phyloP scores from a whole-genome alignment of 2,329 filamentous ascomycete genomes.

The Stenocarpella maydis region DNA sequence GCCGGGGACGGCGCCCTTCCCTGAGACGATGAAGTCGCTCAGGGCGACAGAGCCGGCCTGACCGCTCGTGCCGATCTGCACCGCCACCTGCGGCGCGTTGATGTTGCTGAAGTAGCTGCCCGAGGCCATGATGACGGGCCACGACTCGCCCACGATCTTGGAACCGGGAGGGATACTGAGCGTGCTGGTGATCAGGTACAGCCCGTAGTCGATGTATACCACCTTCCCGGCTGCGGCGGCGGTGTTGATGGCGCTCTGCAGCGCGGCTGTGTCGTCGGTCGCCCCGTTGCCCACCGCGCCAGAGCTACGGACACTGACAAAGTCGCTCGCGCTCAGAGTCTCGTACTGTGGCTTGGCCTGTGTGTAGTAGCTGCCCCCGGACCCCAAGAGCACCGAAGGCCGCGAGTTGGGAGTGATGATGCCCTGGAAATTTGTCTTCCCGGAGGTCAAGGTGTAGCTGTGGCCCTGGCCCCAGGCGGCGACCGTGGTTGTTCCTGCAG shows the following conservation, averaged over 20 bases:
- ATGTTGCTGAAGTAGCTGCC: slow-evolving; percentile 66
- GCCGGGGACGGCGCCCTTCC: slow-evolving; percentile 70
- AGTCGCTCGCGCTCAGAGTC: slow-evolving; percentile 60
- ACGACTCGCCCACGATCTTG: slow-evolving; percentile 66
- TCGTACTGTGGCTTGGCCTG: slow-evolving; percentile 79
- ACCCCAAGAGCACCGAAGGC: slow-evolving; percentile 61
- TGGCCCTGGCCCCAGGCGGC: slow-evolving; percentile 74
- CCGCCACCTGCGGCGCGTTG: slow-evolving; percentile 67
- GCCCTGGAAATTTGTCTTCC: slow-evolving; percentile 56
- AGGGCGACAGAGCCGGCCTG: slow-evolving; percentile 72
- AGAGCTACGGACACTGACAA: slow-evolving; percentile 57
- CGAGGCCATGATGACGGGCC: slow-evolving; percentile 59
- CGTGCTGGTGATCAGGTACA: slow-evolving; percentile 60
- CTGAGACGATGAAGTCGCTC: slow-evolving; percentile 76
- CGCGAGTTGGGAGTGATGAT: slow-evolving; percentile 52
- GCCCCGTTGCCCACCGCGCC: slow-evolving; percentile 58
- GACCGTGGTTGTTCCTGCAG: slow-evolving; percentile 57
- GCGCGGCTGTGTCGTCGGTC: slow-evolving; percentile 66
- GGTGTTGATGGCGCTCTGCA: slow-evolving; percentile 63
- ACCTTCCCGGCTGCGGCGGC: slow-evolving; percentile 59
- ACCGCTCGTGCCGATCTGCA: slow-evolving; percentile 67
- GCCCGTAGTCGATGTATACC: slow-evolving; percentile 64
- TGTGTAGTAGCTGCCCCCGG: slow-evolving; percentile 60
- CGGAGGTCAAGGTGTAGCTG: slow-evolving; percentile 58
- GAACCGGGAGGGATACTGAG: slow-evolving; percentile 54